Evolutionary conservation across 371 early-diverging fungal genomes (phyloP).

Genomic region (Mucor irregularis): DNA sequence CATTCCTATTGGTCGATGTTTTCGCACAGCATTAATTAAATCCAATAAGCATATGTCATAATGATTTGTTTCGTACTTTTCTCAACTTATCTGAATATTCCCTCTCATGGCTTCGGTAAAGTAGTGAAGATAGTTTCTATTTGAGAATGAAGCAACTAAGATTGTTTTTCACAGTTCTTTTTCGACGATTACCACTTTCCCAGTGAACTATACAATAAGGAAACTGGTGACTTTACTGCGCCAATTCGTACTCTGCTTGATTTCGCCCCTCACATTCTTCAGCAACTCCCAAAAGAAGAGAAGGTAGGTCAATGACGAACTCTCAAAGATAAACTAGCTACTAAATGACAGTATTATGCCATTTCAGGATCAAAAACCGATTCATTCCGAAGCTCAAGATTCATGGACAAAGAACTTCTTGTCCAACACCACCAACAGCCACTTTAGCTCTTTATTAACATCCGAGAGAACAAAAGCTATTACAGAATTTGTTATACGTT

Average conservation of each 20-base stretch:
- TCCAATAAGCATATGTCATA: too few relatives aligned
- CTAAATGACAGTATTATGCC: background rate
- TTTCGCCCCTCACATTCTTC: slow-evolving; percentile 58
- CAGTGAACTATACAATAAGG: slow-evolving; percentile 50
- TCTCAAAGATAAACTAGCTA: background rate
- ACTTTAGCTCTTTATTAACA: slow-evolving; percentile 8
- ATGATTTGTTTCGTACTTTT: background rate
- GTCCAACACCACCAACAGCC: background rate
- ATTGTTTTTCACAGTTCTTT: slow-evolving; percentile 27
- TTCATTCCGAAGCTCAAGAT: slow-evolving; percentile 21
- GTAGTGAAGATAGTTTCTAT: background rate
- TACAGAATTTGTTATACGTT: slow-evolving; percentile 20
- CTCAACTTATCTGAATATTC: background rate
- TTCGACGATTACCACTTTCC: slow-evolving; percentile 63
- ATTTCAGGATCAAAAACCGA: slow-evolving; percentile 28
- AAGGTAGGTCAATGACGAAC: slow-evolving; percentile 19
- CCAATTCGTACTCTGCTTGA: slow-evolving; percentile 54
- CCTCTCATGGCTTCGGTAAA: slow-evolving; percentile 5
- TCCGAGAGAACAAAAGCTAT: slow-evolving; percentile 12
- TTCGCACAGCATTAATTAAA: too few relatives aligned
- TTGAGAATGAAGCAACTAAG: background rate
- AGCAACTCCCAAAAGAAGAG: slow-evolving; percentile 43
- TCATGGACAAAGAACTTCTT: slow-evolving; percentile 23
- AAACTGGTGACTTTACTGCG: slow-evolving; percentile 50
- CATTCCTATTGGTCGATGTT: too few relatives aligned